Evolutionary conservation across 2,329 filamentous ascomycete genomes (phyloP).

Genomic region (Fusarium ambrosium): DNA sequence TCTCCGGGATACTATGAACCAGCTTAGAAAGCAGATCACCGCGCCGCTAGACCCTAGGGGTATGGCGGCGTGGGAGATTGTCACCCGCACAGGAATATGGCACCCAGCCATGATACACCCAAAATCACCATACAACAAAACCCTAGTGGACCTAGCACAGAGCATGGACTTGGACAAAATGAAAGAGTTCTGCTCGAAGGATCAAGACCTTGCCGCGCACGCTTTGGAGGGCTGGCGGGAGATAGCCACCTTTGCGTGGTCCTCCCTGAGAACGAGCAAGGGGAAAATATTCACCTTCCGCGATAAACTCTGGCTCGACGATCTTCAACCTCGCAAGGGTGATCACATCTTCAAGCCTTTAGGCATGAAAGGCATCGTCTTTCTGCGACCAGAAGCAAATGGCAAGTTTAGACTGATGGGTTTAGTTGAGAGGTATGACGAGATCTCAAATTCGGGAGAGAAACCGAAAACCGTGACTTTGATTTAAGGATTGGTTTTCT

Average conservation of each 20-base stretch:
- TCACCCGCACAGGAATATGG: neutral
- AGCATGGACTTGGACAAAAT: neutral
- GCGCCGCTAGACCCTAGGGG: too few species aligned
- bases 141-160: neutral
- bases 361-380: neutral
- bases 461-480: too few species aligned
- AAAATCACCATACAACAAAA: neutral
- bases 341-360: neutral
- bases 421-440: too few species aligned
- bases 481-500: too few species aligned
- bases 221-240: neutral
- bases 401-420: neutral
- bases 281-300: neutral
- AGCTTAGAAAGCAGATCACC: neutral
- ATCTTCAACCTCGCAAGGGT: neutral
- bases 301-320: neutral
- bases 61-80: neutral
- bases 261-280: neutral
- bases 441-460: too few species aligned
- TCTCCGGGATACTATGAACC: neutral
- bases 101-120: too few species aligned
- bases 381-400: neutral
- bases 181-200: neutral
- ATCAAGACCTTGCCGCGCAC: rapidly evolving
- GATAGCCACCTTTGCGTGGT: neutral